phyloP scores from a whole-genome alignment of 1,139 yeast genomes.

The Eremothecium cymbalariae region DNA sequence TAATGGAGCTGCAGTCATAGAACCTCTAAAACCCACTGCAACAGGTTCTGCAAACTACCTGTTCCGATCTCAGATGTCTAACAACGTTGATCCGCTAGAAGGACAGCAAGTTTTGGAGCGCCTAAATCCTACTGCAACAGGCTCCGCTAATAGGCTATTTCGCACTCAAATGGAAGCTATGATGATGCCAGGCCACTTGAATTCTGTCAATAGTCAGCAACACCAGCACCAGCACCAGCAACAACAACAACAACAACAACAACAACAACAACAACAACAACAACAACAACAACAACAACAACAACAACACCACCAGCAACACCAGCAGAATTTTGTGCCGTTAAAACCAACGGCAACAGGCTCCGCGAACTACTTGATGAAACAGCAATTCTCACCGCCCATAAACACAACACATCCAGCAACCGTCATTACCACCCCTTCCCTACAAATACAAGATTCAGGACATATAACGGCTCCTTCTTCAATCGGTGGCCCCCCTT shows the following conservation, averaged over 20 bases:
- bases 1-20: conserved; percentile 9
- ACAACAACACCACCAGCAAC: conserved; percentile 5
- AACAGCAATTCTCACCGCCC: conserved; percentile 21
- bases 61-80: conserved; percentile 9
- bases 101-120: conserved; percentile 24
- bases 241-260: conserved; percentile 3
- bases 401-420: neutral
- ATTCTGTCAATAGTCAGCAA: neutral
- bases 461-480: too few species aligned
- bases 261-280: neutral
- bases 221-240: conserved; percentile 3
- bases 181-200: conserved; percentile 3
- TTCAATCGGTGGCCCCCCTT: too few species aligned
- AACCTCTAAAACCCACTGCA: conserved; percentile 43
- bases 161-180: conserved; percentile 18
- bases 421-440: too few species aligned
- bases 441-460: too few species aligned
- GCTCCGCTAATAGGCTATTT: conserved; percentile 37
- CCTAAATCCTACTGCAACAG: conserved; percentile 45
- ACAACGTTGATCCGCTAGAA: conserved; percentile 6
- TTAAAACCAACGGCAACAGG: conserved; percentile 30
- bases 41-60: conserved; percentile 44
- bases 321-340: conserved; percentile 9
- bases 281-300: conserved; percentile 4
- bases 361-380: conserved; percentile 27